These are phyloP conservation scores for Thermomucor indicae-seudaticae DNA, from an alignment of 371 early-diverging fungal genomes.

Conservation along the genomic window DNA sequence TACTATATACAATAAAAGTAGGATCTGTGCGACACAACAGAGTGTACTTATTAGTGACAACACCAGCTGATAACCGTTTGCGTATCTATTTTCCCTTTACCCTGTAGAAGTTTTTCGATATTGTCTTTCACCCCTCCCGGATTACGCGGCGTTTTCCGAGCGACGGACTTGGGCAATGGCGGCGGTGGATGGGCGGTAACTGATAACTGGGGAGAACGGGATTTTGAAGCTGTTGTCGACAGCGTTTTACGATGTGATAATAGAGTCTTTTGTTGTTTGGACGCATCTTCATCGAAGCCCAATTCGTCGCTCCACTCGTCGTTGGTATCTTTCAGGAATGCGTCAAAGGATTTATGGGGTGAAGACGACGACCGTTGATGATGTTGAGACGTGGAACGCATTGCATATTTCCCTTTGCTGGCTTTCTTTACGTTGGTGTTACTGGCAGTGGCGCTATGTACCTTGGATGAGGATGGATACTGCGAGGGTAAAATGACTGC, in stretches of 20 bases:
- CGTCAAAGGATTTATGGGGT: constrained; percentile 38
- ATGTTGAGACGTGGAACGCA: not conserved
- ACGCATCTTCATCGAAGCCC: constrained; percentile 10
- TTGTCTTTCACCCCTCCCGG: too few species aligned
- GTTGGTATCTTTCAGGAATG: constrained; percentile 47
- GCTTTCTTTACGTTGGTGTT: not conserved
- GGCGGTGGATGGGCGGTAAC: not conserved
- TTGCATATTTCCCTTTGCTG: too few species aligned
- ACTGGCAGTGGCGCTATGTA: constrained; percentile 1
- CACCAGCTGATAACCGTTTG: too few species aligned
- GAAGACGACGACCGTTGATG: constrained; percentile 31
- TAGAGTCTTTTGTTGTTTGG: not conserved
- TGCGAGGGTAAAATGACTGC: constrained; percentile 2
- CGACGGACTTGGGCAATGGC: too few species aligned
- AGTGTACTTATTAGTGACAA: too few species aligned
- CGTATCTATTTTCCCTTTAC: too few species aligned
- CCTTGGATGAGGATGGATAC: constrained; percentile 1
- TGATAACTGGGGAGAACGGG: constrained; percentile 6
- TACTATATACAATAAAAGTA: constrained; percentile 9
- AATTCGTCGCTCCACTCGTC: constrained; percentile 51
- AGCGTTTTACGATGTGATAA: constrained; percentile 1
- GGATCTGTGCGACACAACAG: constrained; percentile 12
- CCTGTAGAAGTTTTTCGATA: constrained; percentile 11
- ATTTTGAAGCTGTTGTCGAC: not conserved
- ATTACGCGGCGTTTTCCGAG: too few species aligned